These are phyloP conservation scores for Schizochytrium sp. DNA, from an alignment of 108 stramenopile genomes.

Conservation along the genomic window DNA sequence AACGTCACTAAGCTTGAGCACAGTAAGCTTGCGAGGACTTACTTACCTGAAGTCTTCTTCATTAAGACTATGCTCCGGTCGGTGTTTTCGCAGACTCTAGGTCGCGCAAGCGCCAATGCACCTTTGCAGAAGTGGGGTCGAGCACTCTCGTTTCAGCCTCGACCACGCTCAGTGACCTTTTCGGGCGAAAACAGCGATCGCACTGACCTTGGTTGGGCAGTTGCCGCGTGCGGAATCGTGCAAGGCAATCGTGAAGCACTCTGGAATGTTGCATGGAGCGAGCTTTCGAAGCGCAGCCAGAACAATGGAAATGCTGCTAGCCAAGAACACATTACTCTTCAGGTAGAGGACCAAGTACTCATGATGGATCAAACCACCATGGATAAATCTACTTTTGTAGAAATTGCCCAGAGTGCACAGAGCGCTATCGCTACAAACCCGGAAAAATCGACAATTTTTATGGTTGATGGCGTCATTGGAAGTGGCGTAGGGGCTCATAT, in stretches of 20 bases:
- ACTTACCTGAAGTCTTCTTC: no score
- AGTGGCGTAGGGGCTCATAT: not conserved
- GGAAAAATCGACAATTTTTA: not conserved
- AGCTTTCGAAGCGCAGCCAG: not conserved
- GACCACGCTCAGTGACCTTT: no score
- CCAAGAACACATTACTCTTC: not conserved
- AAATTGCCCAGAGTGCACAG: not conserved
- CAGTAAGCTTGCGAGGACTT: no score
- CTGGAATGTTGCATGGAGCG: not conserved
- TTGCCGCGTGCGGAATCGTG: not conserved
- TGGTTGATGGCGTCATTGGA: not conserved
- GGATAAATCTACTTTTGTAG: not conserved
- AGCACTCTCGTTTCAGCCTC: no score
- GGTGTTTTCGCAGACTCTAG: no score
- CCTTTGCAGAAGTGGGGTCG: no score
- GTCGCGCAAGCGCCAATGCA: no score
- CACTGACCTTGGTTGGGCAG: not conserved
- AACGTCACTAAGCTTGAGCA: no score
- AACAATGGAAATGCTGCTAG: not conserved
- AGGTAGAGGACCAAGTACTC: not conserved
- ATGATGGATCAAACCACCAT: slow-evolving; percentile 16
- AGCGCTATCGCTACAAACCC: not conserved
- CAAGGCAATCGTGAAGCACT: not conserved
- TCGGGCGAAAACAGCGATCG: no score
- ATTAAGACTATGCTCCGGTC: no score